These are phyloP conservation scores for Hsuehochloa calcarea DNA, from an alignment of 176 grass and related monocot species.

Conservation along the genomic window DNA sequence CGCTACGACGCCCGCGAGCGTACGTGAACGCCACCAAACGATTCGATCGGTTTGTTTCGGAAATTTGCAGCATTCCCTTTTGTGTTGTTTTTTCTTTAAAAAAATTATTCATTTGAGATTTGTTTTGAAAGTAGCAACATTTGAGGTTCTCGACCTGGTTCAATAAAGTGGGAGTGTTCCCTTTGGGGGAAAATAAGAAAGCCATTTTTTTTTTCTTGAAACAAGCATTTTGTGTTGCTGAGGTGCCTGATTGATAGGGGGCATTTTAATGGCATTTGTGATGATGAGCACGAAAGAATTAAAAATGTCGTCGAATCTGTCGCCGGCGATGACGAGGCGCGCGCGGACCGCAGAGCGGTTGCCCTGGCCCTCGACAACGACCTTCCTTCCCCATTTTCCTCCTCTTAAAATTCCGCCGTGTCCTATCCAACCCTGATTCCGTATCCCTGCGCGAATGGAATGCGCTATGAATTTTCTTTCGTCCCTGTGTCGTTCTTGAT, in stretches of 20 bases:
- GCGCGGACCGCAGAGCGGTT: conserved; percentile 29
- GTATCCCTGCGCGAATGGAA: conserved; percentile 1
- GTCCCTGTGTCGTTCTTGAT: conserved; percentile 36
- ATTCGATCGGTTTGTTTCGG: not conserved
- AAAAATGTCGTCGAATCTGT: conserved; percentile 26
- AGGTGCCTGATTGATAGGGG: not conserved
- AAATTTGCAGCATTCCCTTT: not conserved
- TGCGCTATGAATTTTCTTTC: conserved; percentile 17
- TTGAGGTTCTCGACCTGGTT: conserved; percentile 26
- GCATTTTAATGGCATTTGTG: conserved; percentile 24
- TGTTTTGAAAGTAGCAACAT: not conserved
- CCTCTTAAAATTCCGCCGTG: not conserved
- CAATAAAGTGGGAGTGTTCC: not conserved
- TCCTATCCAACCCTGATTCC: not conserved
- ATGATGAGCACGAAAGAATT: conserved; percentile 33
- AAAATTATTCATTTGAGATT: not conserved
- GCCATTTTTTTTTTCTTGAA: not conserved
- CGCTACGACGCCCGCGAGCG: not conserved
- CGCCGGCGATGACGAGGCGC: conserved; percentile 40
- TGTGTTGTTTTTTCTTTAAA: not conserved
- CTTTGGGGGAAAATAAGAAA: not conserved
- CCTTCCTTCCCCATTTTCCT: not conserved
- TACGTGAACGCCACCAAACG: not conserved
- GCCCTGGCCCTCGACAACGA: conserved; percentile 37
- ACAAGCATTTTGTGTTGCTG: conserved; percentile 19